Base-by-base conservation (phyloP, 805 yeast species). In the Candida insectalens region DNA sequence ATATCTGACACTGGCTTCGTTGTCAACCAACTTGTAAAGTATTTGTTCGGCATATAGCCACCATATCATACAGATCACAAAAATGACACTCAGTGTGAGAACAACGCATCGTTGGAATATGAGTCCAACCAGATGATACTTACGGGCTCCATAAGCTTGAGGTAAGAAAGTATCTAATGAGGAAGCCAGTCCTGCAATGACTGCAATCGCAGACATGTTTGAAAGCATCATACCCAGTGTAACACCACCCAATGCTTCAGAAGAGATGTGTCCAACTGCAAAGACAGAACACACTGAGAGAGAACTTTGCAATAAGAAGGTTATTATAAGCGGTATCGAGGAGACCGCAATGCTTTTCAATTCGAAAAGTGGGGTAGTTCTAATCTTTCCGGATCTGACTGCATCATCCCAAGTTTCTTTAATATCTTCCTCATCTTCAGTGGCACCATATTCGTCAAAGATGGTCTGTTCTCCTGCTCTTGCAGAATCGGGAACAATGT, bases 161-260 rank as follows among this genome's bases (percentile, higher is more conserved):
- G 88, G 81, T 51, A 88, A 74, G 23, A 82, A 63, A 0, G 89
- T 82, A 47, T 81, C 89, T 35, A 82, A 63, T 37, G 85, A 74
- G 0, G 92, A 80, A n/a, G 85, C 74, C 3, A 80, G 67, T 9
- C 89, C 92, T 44, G 80, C 82, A 43, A 82, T 76, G 8, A 80
- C 67, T 25, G 85, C 82, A 40, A 79, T 71, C 2, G 84, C 88
- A 3, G 81, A 67, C 35, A 82, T 79, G 49, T 79, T 81, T 6
- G 84, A 82, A 4, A 87, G 77, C 85, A 81, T 80, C 15, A 82
- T 69, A 13, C 83, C 79, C 32, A 82, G 57, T 12, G 85, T 74
- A 5, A 79, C 81, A 21, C 85, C 89, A 12, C 87, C 89, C 32
- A 82, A 61, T 44, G 79, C 85, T 17, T 67, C 65, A 25, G 74